Evolutionary conservation across 805 yeast species (phyloP).

Genomic region (Pichia phayaonensis): DNA sequence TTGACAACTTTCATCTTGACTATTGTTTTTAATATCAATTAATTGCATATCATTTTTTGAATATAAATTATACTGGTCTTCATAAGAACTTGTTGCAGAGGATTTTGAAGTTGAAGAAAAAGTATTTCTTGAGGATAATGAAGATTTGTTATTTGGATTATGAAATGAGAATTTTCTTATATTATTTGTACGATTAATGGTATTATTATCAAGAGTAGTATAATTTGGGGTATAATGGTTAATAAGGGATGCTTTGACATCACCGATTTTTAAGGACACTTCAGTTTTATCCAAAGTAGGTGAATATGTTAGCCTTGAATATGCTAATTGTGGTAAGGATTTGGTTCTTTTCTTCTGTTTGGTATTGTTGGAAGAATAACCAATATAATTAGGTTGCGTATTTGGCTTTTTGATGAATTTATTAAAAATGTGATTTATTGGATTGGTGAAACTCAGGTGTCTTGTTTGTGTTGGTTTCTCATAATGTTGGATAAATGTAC

Average conservation of each 20-base stretch:
- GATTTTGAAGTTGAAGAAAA: constrained; percentile 10
- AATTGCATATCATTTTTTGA: constrained; percentile 1
- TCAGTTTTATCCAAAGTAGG: constrained; percentile 28
- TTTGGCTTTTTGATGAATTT: constrained; percentile 4
- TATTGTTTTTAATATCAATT: not conserved
- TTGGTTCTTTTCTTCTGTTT: constrained; percentile 37
- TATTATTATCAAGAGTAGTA: constrained; percentile 19
- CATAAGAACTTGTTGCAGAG: constrained; percentile 13
- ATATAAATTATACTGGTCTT: not conserved
- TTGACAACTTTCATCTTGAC: not conserved
- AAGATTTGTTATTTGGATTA: constrained; percentile 4
- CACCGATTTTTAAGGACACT: constrained; percentile 34
- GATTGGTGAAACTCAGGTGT: constrained; percentile 13
- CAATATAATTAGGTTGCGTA: not conserved
- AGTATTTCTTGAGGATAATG: constrained; percentile 1
- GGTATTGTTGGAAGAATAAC: not conserved
- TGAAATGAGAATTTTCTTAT: constrained; percentile 23
- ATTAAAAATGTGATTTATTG: constrained; percentile 6
- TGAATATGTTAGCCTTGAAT: constrained; percentile 36
- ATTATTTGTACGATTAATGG: not conserved
- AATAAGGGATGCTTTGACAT: constrained; percentile 32
- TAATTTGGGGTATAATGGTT: constrained; percentile 15
- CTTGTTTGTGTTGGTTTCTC: constrained; percentile 2
- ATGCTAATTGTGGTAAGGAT: constrained; percentile 47
- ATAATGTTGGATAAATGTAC: not conserved